A percentile compares a stretch with the other conserved stretches of the same genome.
phyloP scores from a whole-genome alignment of 805 yeast species.

The Zygoascus biomembranicola region DNA sequence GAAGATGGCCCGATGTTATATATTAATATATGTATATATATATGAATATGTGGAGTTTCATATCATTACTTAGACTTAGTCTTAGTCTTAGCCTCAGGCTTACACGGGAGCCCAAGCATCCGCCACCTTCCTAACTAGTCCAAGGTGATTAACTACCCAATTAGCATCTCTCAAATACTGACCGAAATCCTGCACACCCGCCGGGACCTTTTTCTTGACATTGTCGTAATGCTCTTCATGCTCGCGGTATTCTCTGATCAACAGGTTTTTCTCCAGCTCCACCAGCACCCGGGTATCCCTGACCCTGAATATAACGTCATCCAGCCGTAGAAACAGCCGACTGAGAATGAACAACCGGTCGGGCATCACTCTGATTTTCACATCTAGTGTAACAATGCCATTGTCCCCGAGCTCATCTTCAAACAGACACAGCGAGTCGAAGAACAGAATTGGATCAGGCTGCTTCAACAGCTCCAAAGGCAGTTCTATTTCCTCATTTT shows the following conservation, averaged over 20 bases:
- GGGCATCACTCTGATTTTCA: constrained; percentile 85
- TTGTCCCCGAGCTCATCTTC: constrained; percentile 97
- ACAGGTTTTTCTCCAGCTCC: constrained; percentile 55
- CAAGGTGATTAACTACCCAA: constrained; percentile 65
- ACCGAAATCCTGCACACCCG: constrained; percentile 57
- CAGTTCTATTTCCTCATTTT: constrained; percentile 31
- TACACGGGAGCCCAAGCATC: background rate
- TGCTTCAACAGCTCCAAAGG: constrained; percentile 63
- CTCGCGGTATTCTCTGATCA: constrained; percentile 70
- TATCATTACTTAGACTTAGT: too few species aligned
- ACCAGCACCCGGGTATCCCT: constrained; percentile 79
- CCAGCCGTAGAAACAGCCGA: constrained; percentile 80
- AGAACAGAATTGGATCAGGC: constrained; percentile 82
- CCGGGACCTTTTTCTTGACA: constrained; percentile 35
- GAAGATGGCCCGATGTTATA: too few species aligned
- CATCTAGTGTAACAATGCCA: constrained; percentile 72
- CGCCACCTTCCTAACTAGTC: background rate
- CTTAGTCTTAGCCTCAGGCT: too few species aligned
- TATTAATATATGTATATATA: too few species aligned
- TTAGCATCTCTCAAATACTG: constrained; percentile 68
- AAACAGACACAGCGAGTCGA: constrained; percentile 77
- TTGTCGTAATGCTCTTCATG: constrained; percentile 47
- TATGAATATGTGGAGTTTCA: too few species aligned
- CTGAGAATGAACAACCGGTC: constrained; percentile 64
- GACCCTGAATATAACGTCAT: constrained; percentile 75